Percentiles rank a stretch among this genome's conserved stretches.
These are phyloP conservation scores for Yarrowia hollandica DNA, from an alignment of 805 yeast genomes.

Conservation along the genomic window DNA sequence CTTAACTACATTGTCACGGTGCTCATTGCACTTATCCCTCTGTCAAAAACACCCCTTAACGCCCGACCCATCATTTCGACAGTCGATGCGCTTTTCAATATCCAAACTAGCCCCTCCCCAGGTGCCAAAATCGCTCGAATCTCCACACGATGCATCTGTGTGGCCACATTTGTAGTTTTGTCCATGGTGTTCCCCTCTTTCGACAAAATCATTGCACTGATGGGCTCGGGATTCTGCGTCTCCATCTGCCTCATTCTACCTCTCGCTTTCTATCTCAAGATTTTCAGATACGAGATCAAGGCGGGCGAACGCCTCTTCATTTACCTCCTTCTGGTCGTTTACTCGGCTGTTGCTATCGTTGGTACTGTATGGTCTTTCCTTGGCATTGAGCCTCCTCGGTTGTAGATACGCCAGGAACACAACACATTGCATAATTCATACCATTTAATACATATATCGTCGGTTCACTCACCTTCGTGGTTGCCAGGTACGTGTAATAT, in stretches of 20 bases:
- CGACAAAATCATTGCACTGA: conserved; percentile 75
- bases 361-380: conserved; percentile 49
- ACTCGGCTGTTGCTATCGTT: conserved; percentile 51
- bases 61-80: conserved; percentile 80
- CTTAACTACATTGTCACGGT: conserved; percentile 54
- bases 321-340: conserved; percentile 47
- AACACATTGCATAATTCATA: conserved; percentile 11
- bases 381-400: conserved; percentile 16
- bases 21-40: conserved; percentile 76
- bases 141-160: conserved; percentile 50
- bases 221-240: conserved; percentile 81
- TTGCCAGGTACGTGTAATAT: too few relatives aligned
- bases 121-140: conserved; percentile 30
- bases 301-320: conserved; percentile 46
- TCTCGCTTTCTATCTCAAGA: conserved; percentile 62
- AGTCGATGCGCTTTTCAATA: conserved; percentile 50
- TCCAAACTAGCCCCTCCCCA: not conserved
- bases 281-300: conserved; percentile 51
- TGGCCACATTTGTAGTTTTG: conserved; percentile 55
- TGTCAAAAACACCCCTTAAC: conserved; percentile 80
- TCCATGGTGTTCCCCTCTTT: conserved; percentile 74
- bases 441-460: not conserved
- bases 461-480: too few relatives aligned
- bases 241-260: conserved; percentile 79
- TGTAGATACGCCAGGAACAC: not conserved